phyloP scores from a whole-genome alignment of 2,329 filamentous ascomycete genomes.

The Monilinia vaccinii-corymbosi region DNA sequence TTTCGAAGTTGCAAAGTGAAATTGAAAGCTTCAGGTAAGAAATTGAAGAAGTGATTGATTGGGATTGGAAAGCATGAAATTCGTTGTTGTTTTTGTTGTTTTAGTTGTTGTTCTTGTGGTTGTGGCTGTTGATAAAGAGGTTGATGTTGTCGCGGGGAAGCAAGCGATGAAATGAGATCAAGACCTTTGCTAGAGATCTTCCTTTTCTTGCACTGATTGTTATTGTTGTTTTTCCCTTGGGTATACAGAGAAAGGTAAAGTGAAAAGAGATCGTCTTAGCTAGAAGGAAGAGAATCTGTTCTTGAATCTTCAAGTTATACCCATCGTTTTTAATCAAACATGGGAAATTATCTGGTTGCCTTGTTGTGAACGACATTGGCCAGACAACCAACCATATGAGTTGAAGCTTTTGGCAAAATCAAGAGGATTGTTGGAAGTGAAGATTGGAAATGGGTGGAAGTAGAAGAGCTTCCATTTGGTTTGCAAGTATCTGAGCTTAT shows the following conservation, averaged over 20 bases:
- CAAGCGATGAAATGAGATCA: neutral
- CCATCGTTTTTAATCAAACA: neutral
- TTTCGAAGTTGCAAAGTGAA: neutral
- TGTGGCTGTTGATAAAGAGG: neutral
- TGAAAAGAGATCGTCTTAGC: neutral
- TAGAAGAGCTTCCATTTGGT: neutral
- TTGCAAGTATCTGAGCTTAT: neutral
- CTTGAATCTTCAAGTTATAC: neutral
- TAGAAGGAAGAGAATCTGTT: neutral
- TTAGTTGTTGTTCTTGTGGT: neutral
- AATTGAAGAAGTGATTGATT: neutral
- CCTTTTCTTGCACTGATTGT: neutral
- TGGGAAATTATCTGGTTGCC: neutral
- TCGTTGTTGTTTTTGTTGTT: neutral
- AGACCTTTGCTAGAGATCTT: neutral
- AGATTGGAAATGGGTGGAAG: neutral
- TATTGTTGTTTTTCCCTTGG: neutral
- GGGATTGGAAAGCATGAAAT: neutral
- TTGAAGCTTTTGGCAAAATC: neutral
- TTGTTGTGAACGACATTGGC: neutral
- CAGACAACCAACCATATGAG: neutral
- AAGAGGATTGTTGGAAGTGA: neutral
- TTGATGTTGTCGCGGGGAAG: neutral
- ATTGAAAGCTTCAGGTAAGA: neutral
- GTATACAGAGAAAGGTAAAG: neutral